Base-by-base conservation (phyloP, 1,139 yeast genomes). In the Taphrina deformans region DNA sequence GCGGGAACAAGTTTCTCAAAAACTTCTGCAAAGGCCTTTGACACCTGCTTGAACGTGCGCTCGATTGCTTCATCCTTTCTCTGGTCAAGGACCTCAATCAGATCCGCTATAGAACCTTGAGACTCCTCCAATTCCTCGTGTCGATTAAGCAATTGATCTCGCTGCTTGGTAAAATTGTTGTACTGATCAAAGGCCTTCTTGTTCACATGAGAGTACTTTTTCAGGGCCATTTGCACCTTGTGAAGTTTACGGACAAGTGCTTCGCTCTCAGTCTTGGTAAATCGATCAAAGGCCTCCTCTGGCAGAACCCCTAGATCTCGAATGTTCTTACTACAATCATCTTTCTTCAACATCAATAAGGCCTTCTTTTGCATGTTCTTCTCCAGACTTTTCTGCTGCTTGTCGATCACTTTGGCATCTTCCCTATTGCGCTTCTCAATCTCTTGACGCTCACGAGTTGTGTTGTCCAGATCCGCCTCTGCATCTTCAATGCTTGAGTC, bases 151-250 rank as follows among this genome's bases (percentile, higher is more conserved):
- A 91, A 78, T 6, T 85, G 87, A 60, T 84, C 87, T 66, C 88
- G 81, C 74, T 91, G 95, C 68, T 82, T 84, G 16, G 88, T 84
- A 73, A 91, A 92, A 51, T 84, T 85, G 65, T 81, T 79, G 73
- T 82, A 89, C 73, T 93, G 97, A 72, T 92, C 98, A 71, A 89
- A 80, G 0, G 99, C 97, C 72, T 90, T 89, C 73, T 88, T 89
- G 76, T 93, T 93, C 66, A 93, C 89, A 74, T 90, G 96, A 24
- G 84, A 83, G 74, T 83, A 88, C 70, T 84, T 81, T 46, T 83
- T 81, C 53, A 91, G 79, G 40, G 82, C 83, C 50, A 82, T 83
- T 61, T 86, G 85, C 4, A 85, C 82, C 46, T 77, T 76, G 66
- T 83, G 85, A 69, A 90, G 79, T 66, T 82, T 78, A n/a, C 74